Evolutionary conservation across 768 basidiomycete species (phyloP).

Genomic region (Phanerochaete sordida): DNA sequence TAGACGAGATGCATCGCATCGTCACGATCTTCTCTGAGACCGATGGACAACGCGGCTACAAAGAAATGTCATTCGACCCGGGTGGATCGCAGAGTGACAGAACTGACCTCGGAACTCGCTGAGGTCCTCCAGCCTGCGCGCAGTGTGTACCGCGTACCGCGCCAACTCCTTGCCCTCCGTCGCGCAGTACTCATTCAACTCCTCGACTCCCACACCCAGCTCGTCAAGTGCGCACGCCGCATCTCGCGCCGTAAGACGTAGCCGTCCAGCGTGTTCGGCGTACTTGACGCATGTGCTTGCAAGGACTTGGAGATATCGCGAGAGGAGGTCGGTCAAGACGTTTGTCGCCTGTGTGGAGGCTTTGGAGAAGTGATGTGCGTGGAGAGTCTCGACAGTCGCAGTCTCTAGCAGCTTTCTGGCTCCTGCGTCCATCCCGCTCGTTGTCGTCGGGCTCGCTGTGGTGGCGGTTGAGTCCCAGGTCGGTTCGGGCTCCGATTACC

Average conservation of each 20-base stretch:
- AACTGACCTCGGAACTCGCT: slow-evolving; percentile 67
- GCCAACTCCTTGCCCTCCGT: slow-evolving; percentile 67
- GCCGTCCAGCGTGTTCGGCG: slow-evolving; percentile 72
- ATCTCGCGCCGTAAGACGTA: slow-evolving; percentile 53
- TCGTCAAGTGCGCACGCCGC: slow-evolving; percentile 68
- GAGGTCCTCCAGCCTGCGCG: slow-evolving; percentile 67
- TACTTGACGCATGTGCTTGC: slow-evolving; percentile 67
- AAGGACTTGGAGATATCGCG: slow-evolving; percentile 68
- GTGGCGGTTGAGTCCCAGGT: slow-evolving; percentile 4
- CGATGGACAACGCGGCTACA: slow-evolving; percentile 57
- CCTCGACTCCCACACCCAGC: slow-evolving; percentile 66
- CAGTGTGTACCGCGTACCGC: slow-evolving; percentile 62
- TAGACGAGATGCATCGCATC: slow-evolving; percentile 52
- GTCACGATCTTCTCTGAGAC: slow-evolving; percentile 50
- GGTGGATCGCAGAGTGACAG: slow-evolving; percentile 19
- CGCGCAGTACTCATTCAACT: slow-evolving; percentile 62
- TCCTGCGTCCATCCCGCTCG: slow-evolving; percentile 45
- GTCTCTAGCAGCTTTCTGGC: slow-evolving; percentile 64
- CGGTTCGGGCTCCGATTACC: slow-evolving; percentile 6
- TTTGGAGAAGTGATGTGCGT: slow-evolving; percentile 74
- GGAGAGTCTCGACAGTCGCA: slow-evolving; percentile 64
- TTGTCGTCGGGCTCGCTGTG: slow-evolving; percentile 4
- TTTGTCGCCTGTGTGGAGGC: slow-evolving; percentile 70
- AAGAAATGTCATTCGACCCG: slow-evolving; percentile 25
- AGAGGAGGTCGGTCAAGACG: slow-evolving; percentile 71